Conservation (phyloP, 805 yeast species). For the Candida vartiovaarae region DNA sequence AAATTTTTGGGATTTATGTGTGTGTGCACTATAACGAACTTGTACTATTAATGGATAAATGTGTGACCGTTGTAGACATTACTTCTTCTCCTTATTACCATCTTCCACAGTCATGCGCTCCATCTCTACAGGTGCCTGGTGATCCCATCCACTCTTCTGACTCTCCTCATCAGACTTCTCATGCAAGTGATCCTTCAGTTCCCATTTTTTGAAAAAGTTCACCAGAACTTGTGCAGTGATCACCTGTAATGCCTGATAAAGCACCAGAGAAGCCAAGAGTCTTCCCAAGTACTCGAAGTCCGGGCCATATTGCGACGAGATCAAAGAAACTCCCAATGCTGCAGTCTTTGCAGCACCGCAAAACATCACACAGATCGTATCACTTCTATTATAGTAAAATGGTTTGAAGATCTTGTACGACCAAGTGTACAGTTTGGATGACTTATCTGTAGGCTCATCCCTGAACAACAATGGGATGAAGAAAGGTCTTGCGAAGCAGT, state of each 20-base stretch:
- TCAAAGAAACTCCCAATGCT: conserved; percentile 79
- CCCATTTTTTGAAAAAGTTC: conserved; percentile 64
- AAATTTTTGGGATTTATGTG: too few species aligned
- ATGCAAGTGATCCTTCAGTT: conserved; percentile 18
- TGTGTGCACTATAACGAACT: background rate
- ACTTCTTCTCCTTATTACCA: too few species aligned
- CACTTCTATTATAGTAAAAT: conserved; percentile 62
- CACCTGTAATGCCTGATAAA: conserved; percentile 86
- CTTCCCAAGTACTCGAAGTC: conserved; percentile 56
- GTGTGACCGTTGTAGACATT: background rate
- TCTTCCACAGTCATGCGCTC: background rate
- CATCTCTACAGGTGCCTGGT: background rate
- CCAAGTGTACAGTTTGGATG: conserved; percentile 38
- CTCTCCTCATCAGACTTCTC: conserved; percentile 16
- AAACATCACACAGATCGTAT: conserved; percentile 72
- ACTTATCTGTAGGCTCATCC: conserved; percentile 39
- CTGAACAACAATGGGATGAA: conserved; percentile 38
- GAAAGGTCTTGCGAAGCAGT: conserved; percentile 51
- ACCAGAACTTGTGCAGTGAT: conserved; percentile 71
- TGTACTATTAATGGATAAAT: background rate
- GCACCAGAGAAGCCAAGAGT: conserved; percentile 71
- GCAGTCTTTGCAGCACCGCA: conserved; percentile 95
- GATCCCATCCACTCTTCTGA: conserved; percentile 1
- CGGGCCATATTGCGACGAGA: conserved; percentile 74
- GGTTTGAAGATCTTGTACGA: conserved; percentile 39